Evolutionary conservation across 768 basidiomycete species (phyloP).

Genomic region (Hygrocybe punicea): DNA sequence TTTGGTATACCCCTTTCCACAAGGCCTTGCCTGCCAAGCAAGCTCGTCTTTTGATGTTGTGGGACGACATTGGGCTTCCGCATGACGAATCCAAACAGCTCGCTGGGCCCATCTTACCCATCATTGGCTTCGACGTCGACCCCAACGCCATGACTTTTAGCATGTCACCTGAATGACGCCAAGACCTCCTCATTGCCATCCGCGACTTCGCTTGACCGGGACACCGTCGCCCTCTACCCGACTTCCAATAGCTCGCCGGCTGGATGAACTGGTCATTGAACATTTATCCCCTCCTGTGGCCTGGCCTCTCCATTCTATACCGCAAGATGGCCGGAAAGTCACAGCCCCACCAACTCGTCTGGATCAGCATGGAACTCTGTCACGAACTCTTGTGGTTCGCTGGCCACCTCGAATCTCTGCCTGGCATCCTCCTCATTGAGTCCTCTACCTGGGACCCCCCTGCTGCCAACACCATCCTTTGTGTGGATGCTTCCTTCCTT

Average conservation of each 20-base stretch:
- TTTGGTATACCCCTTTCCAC: constrained; percentile 25
- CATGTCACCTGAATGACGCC: constrained; percentile 2
- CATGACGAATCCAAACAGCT: constrained; percentile 41
- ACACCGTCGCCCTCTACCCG: constrained; percentile 13
- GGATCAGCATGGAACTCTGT: constrained; percentile 21
- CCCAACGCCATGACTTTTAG: constrained; percentile 29
- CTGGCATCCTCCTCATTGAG: constrained; percentile 22
- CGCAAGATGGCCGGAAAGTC: constrained; percentile 30
- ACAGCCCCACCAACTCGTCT: constrained; percentile 12
- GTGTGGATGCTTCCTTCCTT: constrained; percentile 20
- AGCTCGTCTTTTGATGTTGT: constrained; percentile 33
- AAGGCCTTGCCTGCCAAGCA: constrained; percentile 30
- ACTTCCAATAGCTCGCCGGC: constrained; percentile 34
- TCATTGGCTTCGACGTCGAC: constrained; percentile 42
- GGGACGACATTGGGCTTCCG: constrained; percentile 39
- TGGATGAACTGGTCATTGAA: constrained; percentile 36
- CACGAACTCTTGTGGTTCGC: constrained; percentile 32
- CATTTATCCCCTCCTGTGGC: constrained; percentile 19
- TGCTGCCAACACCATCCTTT: constrained; percentile 12
- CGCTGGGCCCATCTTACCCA: constrained; percentile 27
- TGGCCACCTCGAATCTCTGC: constrained; percentile 13
- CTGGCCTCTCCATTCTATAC: constrained; percentile 28
- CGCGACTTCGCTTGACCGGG: not conserved
- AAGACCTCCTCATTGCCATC: constrained; percentile 11
- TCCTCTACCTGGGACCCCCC: constrained; percentile 13